A percentile compares a stretch with the other conserved stretches of the same genome.
Conservation (phyloP, 805 yeast species). For the Ogataea polymorpha region DNA sequence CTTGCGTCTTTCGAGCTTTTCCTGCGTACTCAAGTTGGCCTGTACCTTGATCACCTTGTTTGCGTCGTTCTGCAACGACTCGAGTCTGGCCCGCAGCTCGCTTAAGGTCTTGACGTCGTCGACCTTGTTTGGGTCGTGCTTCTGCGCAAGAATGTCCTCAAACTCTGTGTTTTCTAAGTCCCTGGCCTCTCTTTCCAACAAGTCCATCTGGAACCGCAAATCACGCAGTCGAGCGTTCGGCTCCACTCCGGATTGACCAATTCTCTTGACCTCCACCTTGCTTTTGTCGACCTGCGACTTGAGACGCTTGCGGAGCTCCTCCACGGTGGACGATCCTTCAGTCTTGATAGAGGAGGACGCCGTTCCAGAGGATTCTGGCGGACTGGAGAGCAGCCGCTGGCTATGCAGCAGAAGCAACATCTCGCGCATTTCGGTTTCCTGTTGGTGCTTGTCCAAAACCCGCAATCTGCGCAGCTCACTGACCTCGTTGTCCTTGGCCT, state of each 20-base stretch:
- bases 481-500: conserved; percentile 56
- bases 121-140: conserved; percentile 25
- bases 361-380: conserved; percentile 13
- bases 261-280: conserved; percentile 38
- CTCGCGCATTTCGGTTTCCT: conserved; percentile 74
- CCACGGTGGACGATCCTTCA: conserved; percentile 18
- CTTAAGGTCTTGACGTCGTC: conserved; percentile 57
- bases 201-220: conserved; percentile 80
- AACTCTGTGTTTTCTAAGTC: conserved; percentile 85
- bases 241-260: conserved; percentile 53
- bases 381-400: conserved; percentile 21
- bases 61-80: conserved; percentile 66
- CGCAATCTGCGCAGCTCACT: conserved; percentile 60
- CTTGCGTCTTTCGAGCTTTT: conserved; percentile 58
- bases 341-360: conserved; percentile 12
- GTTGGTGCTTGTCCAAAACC: conserved; percentile 66
- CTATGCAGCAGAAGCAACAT: conserved; percentile 61
- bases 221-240: conserved; percentile 75
- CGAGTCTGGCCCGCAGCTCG: conserved; percentile 52
- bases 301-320: conserved; percentile 38
- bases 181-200: conserved; percentile 77
- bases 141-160: conserved; percentile 39
- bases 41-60: conserved; percentile 73
- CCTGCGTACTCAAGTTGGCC: conserved; percentile 43
- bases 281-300: conserved; percentile 45